phyloP scores from a whole-genome alignment of 768 basidiomycete genomes.

The Suillus discolor region DNA sequence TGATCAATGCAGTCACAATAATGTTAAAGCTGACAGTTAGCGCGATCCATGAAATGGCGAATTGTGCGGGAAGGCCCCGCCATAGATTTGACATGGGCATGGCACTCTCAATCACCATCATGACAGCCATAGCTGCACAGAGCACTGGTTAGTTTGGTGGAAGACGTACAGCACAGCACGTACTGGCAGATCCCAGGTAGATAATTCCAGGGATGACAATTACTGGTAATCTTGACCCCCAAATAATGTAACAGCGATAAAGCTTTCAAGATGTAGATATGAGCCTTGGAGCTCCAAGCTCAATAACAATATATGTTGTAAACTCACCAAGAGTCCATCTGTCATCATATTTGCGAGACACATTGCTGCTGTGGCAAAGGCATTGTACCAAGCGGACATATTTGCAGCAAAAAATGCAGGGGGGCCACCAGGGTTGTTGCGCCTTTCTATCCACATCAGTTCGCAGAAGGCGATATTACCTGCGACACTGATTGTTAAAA shows the following conservation, averaged over 20 bases:
- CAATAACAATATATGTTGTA: neutral
- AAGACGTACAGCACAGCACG: neutral
- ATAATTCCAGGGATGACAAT: slow-evolving; percentile 8
- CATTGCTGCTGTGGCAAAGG: slow-evolving; percentile 22
- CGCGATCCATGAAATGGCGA: slow-evolving; percentile 6
- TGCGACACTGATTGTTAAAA: slow-evolving; percentile 27
- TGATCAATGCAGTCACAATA: slow-evolving; percentile 3
- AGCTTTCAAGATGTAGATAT: slow-evolving; percentile 20
- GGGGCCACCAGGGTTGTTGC: slow-evolving; percentile 31
- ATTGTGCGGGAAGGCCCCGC: slow-evolving; percentile 6
- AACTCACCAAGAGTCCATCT: slow-evolving; percentile 34
- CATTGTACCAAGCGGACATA: slow-evolving; percentile 29
- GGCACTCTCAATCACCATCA: neutral
- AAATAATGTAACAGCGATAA: slow-evolving; percentile 38
- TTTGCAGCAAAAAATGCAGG: slow-evolving; percentile 29
- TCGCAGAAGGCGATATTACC: slow-evolving; percentile 26
- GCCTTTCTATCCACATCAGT: slow-evolving; percentile 33
- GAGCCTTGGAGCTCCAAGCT: neutral
- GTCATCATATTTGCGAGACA: slow-evolving; percentile 27
- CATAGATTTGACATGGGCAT: neutral
- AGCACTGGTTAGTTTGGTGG: neutral
- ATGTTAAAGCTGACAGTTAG: slow-evolving; percentile 8
- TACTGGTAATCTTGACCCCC: slow-evolving; percentile 16
- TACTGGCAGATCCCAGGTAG: slow-evolving; percentile 5
- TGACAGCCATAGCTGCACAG: neutral